Base-by-base conservation (phyloP, 2,329 filamentous ascomycete species). In the Penicillium sp. region DNA sequence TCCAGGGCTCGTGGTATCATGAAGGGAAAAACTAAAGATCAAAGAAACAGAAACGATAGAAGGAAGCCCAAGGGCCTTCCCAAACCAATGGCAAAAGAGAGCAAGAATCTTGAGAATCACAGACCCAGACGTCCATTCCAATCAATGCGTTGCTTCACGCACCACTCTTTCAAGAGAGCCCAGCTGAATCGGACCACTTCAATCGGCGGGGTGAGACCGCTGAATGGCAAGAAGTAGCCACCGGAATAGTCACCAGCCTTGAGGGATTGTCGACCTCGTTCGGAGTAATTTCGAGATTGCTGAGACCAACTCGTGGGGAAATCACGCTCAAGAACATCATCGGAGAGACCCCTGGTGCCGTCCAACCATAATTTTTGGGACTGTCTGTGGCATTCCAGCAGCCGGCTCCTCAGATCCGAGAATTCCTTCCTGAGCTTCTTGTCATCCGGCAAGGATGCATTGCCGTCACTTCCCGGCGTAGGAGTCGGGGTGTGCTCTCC, bases 141-240 rank as follows among this genome's bases (percentile, higher is more conserved):
- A 9, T 75, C 70, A 14, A 81, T 66, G 13, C 70, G 71, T 66
- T 81, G 76, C 51, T 72, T 77, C 49, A 67, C 65, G 44, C 75
- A 75, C 75, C 77, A 82, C 55, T 80, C 76, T 16, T 68, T 69
- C 55, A 83, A 59, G 40, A 80, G 67, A n/a, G 67, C 66, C 58
- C 71, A 70, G 8, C 74, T 75, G 60, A 80, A 79, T 4, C 74
- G 69, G 9, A 78, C 74, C 9, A 75, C 75, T 57, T 82, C 79
- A 18, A 77, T 67, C 10, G 74, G 72, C 2, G 69, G 73, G 13
- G 72, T 76, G 47, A 72, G 73, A 6, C 71, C 71, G 14, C 75
- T 73, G 31, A 82, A 60, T 0, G 80, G 76, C 21, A 81, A 64
- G 48, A 73, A 75, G 52, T 75, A 75, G 16, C 70, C 67, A 6